Evolutionary conservation across 129 eudicot genomes (phyloP).

Genomic region (Kitagawia praeruptora): DNA sequence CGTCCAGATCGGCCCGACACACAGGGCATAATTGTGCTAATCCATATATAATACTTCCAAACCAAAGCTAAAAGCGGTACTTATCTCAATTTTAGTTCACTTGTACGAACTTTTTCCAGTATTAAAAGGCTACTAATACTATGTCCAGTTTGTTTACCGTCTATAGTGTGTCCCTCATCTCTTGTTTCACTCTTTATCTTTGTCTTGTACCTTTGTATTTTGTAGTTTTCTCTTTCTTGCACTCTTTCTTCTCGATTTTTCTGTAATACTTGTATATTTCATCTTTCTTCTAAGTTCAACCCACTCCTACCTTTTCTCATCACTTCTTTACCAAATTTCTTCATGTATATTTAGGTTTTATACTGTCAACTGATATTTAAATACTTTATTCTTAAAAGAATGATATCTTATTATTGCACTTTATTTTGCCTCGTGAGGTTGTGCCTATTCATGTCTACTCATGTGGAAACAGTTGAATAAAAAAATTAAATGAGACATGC

Average conservation of each 20-base stretch:
- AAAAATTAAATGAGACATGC: background rate
- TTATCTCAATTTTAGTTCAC: background rate
- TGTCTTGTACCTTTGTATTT: background rate
- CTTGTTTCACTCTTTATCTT: background rate
- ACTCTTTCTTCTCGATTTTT: background rate
- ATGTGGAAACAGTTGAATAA: background rate
- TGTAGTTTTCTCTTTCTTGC: background rate
- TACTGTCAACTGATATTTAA: background rate
- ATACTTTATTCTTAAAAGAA: background rate
- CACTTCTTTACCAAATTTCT: background rate
- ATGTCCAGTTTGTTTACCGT: background rate
- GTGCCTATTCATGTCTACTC: background rate
- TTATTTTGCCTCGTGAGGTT: background rate
- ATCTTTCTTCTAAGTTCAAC: background rate
- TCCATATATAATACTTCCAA: background rate
- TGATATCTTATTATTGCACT: background rate
- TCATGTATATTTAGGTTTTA: background rate
- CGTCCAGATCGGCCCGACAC: background rate
- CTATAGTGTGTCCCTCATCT: background rate
- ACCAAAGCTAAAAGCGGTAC: background rate
- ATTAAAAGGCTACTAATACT: background rate
- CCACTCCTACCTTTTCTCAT: background rate
- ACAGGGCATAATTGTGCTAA: background rate
- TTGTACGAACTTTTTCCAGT: background rate
- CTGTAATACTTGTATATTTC: background rate